Percentiles rank a stretch among this genome's conserved stretches.
phyloP scores from a whole-genome alignment of 805 yeast genomes.

The Blastobotrys muscicola region DNA sequence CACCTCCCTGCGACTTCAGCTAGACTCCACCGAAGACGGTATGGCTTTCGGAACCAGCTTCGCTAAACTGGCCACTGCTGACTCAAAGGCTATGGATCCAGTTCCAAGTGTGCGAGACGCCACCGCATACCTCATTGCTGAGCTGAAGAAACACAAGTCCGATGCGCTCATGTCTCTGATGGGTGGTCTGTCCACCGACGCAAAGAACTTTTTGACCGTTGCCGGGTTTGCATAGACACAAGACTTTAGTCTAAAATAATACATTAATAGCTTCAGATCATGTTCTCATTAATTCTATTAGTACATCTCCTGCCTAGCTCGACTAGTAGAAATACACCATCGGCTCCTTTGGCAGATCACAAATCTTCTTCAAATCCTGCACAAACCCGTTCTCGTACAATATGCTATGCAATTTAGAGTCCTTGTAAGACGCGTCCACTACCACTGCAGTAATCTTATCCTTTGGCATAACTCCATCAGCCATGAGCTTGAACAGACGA shows the following conservation, averaged over 20 bases:
- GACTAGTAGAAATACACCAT: slow-evolving; percentile 39
- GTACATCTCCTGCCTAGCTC: too few species aligned
- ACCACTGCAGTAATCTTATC: slow-evolving; percentile 45
- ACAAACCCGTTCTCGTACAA: slow-evolving; percentile 40
- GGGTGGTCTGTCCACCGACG: slow-evolving; percentile 10
- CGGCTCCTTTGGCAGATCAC: slow-evolving; percentile 3
- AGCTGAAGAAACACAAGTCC: slow-evolving; percentile 12
- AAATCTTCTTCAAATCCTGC: slow-evolving; percentile 14
- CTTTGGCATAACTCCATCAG: slow-evolving; percentile 34
- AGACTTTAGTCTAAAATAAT: background rate
- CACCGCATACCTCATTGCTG: slow-evolving; percentile 18
- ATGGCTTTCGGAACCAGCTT: slow-evolving; percentile 80
- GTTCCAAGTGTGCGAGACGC: slow-evolving; percentile 36
- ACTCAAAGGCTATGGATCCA: slow-evolving; percentile 61
- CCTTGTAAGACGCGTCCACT: slow-evolving; percentile 53
- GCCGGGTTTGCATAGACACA: background rate
- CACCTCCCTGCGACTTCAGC: slow-evolving; percentile 26
- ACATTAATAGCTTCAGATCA: too few species aligned
- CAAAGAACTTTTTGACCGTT: slow-evolving; percentile 9
- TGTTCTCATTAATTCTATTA: too few species aligned
- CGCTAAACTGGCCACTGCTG: slow-evolving; percentile 60
- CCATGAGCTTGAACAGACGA: slow-evolving; percentile 40
- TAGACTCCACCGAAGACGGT: slow-evolving; percentile 38
- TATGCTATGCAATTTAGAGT: slow-evolving; percentile 47
- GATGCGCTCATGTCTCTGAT: slow-evolving; percentile 11